Conservation (phyloP, 2,329 filamentous ascomycete species). For the Tolypocladium tropicale region DNA sequence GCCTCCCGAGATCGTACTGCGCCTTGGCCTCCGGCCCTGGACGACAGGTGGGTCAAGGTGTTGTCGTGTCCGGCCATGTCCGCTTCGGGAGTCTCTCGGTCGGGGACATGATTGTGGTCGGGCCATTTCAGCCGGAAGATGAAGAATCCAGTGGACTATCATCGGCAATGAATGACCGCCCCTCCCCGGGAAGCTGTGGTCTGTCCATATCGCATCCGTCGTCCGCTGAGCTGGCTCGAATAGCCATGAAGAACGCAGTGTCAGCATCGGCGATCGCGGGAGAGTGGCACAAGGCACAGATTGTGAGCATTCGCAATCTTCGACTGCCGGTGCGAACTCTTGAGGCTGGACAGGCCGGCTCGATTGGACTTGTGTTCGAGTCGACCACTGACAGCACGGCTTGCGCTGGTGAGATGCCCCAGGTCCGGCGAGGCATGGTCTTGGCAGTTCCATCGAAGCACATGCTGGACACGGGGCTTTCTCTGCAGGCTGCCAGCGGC, state of each 20-base stretch:
- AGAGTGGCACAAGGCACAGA: slow-evolving; percentile 71
- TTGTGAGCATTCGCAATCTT: slow-evolving; percentile 82
- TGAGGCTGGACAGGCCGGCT: slow-evolving; percentile 76
- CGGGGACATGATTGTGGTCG: slow-evolving; percentile 68
- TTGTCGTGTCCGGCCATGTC: slow-evolving; percentile 78
- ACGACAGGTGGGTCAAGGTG: slow-evolving; percentile 35
- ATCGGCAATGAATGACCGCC: slow-evolving; percentile 32
- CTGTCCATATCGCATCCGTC: slow-evolving; percentile 43
- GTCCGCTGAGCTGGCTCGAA: slow-evolving; percentile 40
- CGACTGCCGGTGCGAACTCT: slow-evolving; percentile 71
- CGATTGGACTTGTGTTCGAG: slow-evolving; percentile 66
- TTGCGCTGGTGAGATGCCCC: slow-evolving; percentile 18
- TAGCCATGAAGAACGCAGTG: slow-evolving; percentile 41
- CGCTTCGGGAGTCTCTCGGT: slow-evolving; percentile 69
- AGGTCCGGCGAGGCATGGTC: slow-evolving; percentile 73
- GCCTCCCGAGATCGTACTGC: slow-evolving; percentile 51
- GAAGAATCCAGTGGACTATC: slow-evolving; percentile 26
- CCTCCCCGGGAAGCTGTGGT: slow-evolving; percentile 35
- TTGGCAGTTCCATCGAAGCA: slow-evolving; percentile 53
- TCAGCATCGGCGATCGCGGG: slow-evolving; percentile 42
- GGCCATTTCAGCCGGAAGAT: slow-evolving; percentile 59
- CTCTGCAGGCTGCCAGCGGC: slow-evolving; percentile 55
- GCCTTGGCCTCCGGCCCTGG: slow-evolving; percentile 8
- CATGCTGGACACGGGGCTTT: slow-evolving; percentile 44
- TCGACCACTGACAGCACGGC: slow-evolving; percentile 7